Evolutionary conservation across 2,329 filamentous ascomycete genomes (phyloP).

Genomic region (Macrophomina pseudophaseolina): DNA sequence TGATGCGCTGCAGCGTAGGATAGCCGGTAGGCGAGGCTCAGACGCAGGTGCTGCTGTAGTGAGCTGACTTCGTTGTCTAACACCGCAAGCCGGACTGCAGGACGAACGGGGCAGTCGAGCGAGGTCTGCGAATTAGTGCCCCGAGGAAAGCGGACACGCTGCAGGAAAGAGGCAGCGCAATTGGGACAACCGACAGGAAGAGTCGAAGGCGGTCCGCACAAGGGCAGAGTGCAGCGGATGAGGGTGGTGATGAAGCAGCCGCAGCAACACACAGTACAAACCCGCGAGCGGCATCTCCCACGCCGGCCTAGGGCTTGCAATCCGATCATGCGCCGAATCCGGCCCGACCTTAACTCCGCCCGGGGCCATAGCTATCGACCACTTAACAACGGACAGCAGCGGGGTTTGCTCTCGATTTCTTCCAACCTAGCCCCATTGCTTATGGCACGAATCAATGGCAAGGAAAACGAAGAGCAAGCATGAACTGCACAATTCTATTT

Average conservation of each 20-base stretch:
- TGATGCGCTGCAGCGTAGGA: conserved; percentile 28
- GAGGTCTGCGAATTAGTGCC: neutral
- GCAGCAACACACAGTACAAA: neutral
- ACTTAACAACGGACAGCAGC: too few relatives aligned
- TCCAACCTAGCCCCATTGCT: too few relatives aligned
- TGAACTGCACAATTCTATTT: neutral
- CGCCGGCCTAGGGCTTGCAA: neutral
- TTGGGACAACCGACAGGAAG: neutral
- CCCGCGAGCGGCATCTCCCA: conserved; percentile 5
- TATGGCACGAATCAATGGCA: too few relatives aligned
- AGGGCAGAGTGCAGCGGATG: conserved; percentile 12
- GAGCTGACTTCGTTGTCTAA: neutral
- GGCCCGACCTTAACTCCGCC: conserved; percentile 10
- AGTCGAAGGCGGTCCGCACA: conserved; percentile 13
- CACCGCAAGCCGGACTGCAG: conserved; percentile 3
- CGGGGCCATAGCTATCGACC: too few relatives aligned
- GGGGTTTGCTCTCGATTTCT: too few relatives aligned
- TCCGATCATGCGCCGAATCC: conserved; percentile 10
- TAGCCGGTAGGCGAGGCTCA: neutral
- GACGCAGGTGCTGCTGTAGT: neutral
- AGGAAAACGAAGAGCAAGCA: neutral
- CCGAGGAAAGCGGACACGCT: neutral
- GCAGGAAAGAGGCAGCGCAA: neutral
- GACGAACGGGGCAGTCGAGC: neutral
- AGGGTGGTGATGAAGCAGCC: conserved; percentile 15